phyloP scores from a whole-genome alignment of 2,329 filamentous ascomycete genomes.

The Hawksworthiomyces lignivorus region DNA sequence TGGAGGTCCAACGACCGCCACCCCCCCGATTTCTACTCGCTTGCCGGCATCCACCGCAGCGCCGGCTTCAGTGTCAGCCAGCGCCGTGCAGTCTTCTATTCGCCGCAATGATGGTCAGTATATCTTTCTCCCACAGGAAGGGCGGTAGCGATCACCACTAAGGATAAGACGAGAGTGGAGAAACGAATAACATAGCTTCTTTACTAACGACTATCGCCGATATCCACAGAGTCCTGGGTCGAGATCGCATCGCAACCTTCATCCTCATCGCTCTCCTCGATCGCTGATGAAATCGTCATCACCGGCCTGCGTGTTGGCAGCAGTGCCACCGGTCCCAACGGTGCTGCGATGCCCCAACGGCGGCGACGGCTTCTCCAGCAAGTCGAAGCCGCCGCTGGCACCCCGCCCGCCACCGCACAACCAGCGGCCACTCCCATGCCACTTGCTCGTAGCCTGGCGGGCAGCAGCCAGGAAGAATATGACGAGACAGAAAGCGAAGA shows the following conservation, averaged over 20 bases:
- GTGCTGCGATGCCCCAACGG: slow-evolving; percentile 53
- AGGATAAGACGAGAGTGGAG: too few relatives aligned
- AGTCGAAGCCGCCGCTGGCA: slow-evolving; percentile 12
- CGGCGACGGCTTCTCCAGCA: slow-evolving; percentile 42
- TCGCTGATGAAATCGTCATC: slow-evolving; percentile 82
- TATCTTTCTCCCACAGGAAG: too few relatives aligned
- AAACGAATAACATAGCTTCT: slow-evolving; percentile 14
- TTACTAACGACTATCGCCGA: too few relatives aligned
- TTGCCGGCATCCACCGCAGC: slow-evolving; percentile 1
- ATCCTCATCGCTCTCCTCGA: slow-evolving; percentile 82
- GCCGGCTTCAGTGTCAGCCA: slow-evolving; percentile 1
- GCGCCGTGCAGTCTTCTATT: slow-evolving; percentile 11
- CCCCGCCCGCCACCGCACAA: neutral
- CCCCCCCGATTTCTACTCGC: slow-evolving; percentile 5
- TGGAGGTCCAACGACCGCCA: neutral
- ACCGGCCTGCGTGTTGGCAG: slow-evolving; percentile 73
- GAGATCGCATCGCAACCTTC: slow-evolving; percentile 90
- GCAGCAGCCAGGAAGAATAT: slow-evolving; percentile 88
- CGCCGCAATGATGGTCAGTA: slow-evolving; percentile 28
- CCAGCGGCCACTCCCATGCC: slow-evolving; percentile 19
- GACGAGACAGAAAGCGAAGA: slow-evolving; percentile 90
- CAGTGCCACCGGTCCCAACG: slow-evolving; percentile 33
- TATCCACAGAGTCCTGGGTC: slow-evolving; percentile 78
- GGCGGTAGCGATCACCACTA: too few relatives aligned
- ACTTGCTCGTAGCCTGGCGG: slow-evolving; percentile 25